Evolutionary conservation across 495 filamentous ascomycete genomes (phyloP).

Genomic region (Xylaria curta): DNA sequence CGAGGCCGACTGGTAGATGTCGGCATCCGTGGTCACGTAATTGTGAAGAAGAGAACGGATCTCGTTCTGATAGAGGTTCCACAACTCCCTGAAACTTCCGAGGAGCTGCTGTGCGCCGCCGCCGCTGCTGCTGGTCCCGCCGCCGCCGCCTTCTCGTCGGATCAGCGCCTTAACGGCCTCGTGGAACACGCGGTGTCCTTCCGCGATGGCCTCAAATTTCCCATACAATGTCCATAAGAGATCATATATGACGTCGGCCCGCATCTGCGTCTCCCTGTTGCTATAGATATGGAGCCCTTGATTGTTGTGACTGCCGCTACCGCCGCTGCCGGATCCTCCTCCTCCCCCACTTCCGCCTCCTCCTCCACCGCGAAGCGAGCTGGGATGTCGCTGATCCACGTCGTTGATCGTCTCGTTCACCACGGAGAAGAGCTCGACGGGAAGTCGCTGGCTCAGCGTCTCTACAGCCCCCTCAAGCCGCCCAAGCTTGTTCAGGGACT

Average conservation of each 20-base stretch:
- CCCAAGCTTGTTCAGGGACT: slow-evolving; percentile 86
- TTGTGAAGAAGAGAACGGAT: slow-evolving; percentile 95
- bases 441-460: slow-evolving; percentile 87
- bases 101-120: slow-evolving; percentile 53
- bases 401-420: slow-evolving; percentile 95
- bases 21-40: slow-evolving; percentile 93
- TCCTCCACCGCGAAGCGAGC: slow-evolving; percentile 56
- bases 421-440: slow-evolving; percentile 90
- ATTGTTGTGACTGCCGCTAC: slow-evolving; percentile 36
- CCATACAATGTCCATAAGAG: slow-evolving; percentile 91
- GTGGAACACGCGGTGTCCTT: slow-evolving; percentile 92
- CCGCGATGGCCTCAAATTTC: slow-evolving; percentile 95
- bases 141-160: slow-evolving; percentile 65
- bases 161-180: slow-evolving; percentile 85
- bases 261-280: slow-evolving; percentile 70
- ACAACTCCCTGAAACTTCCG: slow-evolving; percentile 87
- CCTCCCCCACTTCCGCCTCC: too few relatives aligned
- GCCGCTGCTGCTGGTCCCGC: too few relatives aligned
- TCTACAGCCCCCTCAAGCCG: slow-evolving; percentile 85
- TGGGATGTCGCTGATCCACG: slow-evolving; percentile 88
- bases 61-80: slow-evolving; percentile 78
- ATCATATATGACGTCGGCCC: slow-evolving; percentile 84
- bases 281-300: slow-evolving; percentile 70
- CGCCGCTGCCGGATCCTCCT: slow-evolving; percentile 42
- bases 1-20: slow-evolving; percentile 62